phyloP scores from a whole-genome alignment of 257 asterid genomes.

The Fraxinus pennsylvanica region DNA sequence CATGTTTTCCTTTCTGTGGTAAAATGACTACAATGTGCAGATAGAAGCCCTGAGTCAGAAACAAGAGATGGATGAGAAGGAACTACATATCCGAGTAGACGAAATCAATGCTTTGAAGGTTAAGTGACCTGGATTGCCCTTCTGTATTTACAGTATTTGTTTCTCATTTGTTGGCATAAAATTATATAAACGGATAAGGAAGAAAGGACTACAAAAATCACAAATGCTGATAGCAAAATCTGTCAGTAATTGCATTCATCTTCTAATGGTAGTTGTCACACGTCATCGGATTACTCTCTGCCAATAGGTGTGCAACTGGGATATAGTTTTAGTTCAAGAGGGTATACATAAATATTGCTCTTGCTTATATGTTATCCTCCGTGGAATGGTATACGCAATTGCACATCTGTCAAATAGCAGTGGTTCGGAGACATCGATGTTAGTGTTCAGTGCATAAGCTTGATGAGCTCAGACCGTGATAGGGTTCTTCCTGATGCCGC shows the following conservation, averaged over 20 bases:
- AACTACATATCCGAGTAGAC: conserved; percentile 37
- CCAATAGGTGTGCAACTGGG: not conserved
- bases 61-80: conserved; percentile 66
- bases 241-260: not conserved
- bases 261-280: not conserved
- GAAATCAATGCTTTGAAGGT: conserved; percentile 83
- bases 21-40: conserved; percentile 47
- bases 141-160: conserved; percentile 5
- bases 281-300: not conserved
- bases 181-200: not conserved
- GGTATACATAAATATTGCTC: not conserved
- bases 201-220: not conserved
- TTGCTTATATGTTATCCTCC: not conserved
- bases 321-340: not conserved
- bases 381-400: not conserved
- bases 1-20: conserved; percentile 9
- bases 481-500: not conserved
- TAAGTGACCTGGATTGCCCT: conserved; percentile 20
- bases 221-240: not conserved
- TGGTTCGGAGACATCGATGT: not conserved
- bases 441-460: not conserved
- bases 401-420: not conserved
- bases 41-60: conserved; percentile 60
- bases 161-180: not conserved
- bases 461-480: not conserved